phyloP scores from a whole-genome alignment of 495 filamentous ascomycete genomes.

The Aspergillus taichungensis region DNA sequence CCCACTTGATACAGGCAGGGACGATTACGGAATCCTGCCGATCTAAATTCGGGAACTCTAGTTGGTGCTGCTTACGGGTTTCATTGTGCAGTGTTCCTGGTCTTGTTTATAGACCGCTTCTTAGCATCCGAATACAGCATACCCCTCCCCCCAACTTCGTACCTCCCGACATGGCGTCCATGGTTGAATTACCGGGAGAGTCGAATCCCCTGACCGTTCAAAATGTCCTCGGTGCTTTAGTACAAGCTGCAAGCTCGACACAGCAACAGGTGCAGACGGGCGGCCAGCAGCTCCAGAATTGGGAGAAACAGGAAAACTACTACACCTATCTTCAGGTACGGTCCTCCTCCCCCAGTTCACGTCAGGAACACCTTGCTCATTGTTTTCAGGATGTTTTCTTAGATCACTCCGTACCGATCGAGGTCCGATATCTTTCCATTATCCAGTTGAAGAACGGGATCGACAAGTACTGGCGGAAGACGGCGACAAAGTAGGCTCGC shows the following conservation, averaged over 20 bases:
- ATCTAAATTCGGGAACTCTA: too few species aligned
- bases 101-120: conserved; percentile 1
- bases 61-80: too few species aligned
- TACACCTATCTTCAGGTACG: conserved; percentile 69
- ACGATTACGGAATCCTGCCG: too few species aligned
- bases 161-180: conserved; percentile 27
- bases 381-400: conserved; percentile 59
- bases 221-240: conserved; percentile 63
- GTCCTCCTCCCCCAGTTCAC: background rate
- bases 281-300: conserved; percentile 72
- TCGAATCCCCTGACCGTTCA: conserved; percentile 53
- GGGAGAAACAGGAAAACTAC: conserved; percentile 70
- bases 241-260: conserved; percentile 62
- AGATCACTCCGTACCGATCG: conserved; percentile 60
- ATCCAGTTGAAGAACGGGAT: conserved; percentile 95
- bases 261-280: conserved; percentile 70
- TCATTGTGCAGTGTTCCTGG: background rate
- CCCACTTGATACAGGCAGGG: too few species aligned
- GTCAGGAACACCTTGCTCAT: conserved; percentile 4
- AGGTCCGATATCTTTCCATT: conserved; percentile 78
- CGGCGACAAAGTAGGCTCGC: conserved; percentile 46
- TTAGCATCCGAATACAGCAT: too few species aligned
- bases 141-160: too few species aligned
- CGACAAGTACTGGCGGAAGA: conserved; percentile 85
- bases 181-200: conserved; percentile 51